phyloP scores from a whole-genome alignment of 1,139 yeast species.

The Yamadazyma blattariae region DNA sequence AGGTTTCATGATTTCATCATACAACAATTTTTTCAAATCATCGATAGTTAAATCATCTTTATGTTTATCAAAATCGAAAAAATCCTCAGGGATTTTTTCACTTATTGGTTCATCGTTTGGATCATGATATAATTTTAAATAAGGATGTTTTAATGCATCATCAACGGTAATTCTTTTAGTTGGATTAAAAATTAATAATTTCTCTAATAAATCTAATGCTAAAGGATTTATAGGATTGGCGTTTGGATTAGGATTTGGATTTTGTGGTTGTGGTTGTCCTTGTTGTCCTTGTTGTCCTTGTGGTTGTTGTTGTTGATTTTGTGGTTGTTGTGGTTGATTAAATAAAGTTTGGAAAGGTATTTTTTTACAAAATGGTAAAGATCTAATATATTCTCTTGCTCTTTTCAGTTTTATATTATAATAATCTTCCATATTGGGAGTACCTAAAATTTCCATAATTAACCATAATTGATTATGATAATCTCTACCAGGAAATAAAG shows the following conservation, averaged over 20 bases:
- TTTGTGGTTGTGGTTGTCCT: too few species aligned
- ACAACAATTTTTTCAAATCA: conserved; percentile 53
- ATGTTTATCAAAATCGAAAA: conserved; percentile 60
- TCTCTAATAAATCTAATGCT: conserved; percentile 61
- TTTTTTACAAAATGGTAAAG: conserved; percentile 59
- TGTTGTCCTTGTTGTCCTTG: too few species aligned
- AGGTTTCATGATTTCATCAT: conserved; percentile 51
- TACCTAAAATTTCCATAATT: conserved; percentile 86
- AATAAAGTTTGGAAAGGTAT: conserved; percentile 42
- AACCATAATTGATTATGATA: conserved; percentile 86
- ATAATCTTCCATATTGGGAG: conserved; percentile 83
- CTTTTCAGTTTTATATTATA: conserved; percentile 75
- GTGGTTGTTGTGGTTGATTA: background rate
- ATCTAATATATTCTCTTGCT: conserved; percentile 81
- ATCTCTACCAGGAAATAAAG: conserved; percentile 92
- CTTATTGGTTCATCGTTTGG: conserved; percentile 71
- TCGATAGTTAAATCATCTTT: conserved; percentile 47
- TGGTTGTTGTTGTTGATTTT: too few species aligned
- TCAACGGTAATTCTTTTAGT: conserved; percentile 59
- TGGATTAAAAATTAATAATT: conserved; percentile 63
- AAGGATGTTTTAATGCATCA: conserved; percentile 67
- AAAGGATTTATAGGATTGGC: conserved; percentile 40
- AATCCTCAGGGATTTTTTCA: conserved; percentile 52
- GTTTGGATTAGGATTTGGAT: conserved; percentile 18
- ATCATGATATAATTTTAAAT: conserved; percentile 63